Evolutionary conservation across 257 asterid genomes (phyloP).

Genomic region (Lithospermum erythrorhizon): DNA sequence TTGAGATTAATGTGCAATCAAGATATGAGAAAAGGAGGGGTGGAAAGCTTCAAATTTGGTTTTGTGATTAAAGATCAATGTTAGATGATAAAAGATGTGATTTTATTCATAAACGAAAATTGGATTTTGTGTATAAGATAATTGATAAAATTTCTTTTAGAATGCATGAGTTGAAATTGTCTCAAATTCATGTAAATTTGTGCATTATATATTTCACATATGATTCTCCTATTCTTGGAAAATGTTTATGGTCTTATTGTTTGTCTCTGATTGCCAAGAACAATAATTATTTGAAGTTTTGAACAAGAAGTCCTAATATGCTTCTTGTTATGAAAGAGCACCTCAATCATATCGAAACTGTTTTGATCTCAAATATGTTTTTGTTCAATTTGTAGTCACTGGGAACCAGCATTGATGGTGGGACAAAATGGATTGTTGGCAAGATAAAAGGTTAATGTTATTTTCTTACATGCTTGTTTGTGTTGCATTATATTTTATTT

Average conservation of each 20-base stretch:
- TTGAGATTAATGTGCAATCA: no score
- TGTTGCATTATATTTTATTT: no score
- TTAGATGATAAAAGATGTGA: no score
- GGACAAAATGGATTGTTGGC: slow-evolving; percentile 69
- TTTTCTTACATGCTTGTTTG: not conserved
- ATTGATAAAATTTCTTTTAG: not conserved
- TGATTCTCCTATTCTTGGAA: no score
- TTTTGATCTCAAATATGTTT: slow-evolving; percentile 1
- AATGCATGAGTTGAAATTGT: not conserved
- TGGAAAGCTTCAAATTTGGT: not conserved
- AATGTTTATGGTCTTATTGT: no score
- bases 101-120: no score
- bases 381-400: slow-evolving; percentile 30
- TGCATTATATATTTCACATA: not conserved
- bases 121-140: not conserved
- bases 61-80: not conserved
- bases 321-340: not conserved
- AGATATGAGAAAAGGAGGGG: no score
- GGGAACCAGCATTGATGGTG: slow-evolving; percentile 58
- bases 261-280: not conserved
- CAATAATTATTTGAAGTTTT: no score
- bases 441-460: slow-evolving; percentile 55
- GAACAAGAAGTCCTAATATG: no score
- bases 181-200: not conserved
- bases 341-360: not conserved